Base-by-base conservation (phyloP, 805 yeast genomes). In the Phaffomyces antillensis region DNA sequence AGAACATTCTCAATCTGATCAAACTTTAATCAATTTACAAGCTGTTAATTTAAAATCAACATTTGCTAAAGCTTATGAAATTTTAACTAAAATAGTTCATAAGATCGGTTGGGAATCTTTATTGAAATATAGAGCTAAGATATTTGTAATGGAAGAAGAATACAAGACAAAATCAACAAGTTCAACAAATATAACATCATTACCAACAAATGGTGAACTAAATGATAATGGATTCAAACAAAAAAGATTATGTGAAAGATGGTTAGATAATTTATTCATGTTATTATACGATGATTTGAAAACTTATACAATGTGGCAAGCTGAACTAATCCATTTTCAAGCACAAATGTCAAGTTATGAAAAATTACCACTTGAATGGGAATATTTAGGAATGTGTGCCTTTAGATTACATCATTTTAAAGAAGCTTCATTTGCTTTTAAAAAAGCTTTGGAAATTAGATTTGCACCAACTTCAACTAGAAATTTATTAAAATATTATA, bases 231-330 rank as follows among this genome's bases (percentile, higher is more conserved):
- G 79, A 24, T 76, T 82, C 61, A 80, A 75, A 54, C 73, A 76
- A 59, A 81, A 81, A 55, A 64, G 86, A 57, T 67, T 81, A 36
- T 81, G 88, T 66, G 87, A 81, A 59, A 71, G 86, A 56, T 81
- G 88, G 88, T 67, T 81, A 48, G 88, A 81, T 62, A 80, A 80
- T 57, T 62, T 81, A 48, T 81, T 81, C 59, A 79, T 81, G 85
- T 58, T 81, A 9, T 62, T 81, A 33, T 81, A 81, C 55, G 87
- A 81, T 54, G 95, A 86, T 59, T 71, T 86, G 55, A 72, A 85
- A 57, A 80, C 86, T 1, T 91, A 86, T 61, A 88, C 96, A 1
- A 76, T 87, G 73, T 91, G 96, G 93, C 90, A 89, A 61, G 89
- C 96, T 0, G 96, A 93, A 61, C 75, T 76, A 53, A 77, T 89